Conservation (phyloP, 176 grass and related monocot species). For the Musa acuminata region DNA sequence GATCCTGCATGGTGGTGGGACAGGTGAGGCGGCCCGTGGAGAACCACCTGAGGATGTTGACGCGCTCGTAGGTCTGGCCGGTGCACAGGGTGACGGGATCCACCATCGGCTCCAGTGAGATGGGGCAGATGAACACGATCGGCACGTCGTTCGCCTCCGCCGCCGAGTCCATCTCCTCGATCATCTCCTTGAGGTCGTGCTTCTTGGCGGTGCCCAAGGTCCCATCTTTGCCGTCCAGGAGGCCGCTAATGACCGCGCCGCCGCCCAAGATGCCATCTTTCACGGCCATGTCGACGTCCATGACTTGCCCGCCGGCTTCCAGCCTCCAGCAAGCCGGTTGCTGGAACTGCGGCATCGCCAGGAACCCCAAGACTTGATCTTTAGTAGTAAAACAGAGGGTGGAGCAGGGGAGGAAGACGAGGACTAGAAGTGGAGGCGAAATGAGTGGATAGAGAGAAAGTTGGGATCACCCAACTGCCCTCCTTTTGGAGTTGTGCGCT, state of each 20-base stretch:
- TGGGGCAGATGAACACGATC: slow-evolving; percentile 83
- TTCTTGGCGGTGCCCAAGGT: not conserved
- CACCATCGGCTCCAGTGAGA: slow-evolving; percentile 87
- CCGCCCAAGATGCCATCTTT: slow-evolving; percentile 76
- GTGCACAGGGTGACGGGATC: slow-evolving; percentile 97
- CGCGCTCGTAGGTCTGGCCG: slow-evolving; percentile 84
- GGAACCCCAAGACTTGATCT: not conserved
- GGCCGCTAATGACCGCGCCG: slow-evolving; percentile 15
- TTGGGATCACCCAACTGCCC: slow-evolving; percentile 37
- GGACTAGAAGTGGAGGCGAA: not conserved
- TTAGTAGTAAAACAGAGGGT: slow-evolving; percentile 14
- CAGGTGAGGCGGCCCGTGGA: slow-evolving; percentile 74
- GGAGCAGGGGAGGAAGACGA: not conserved
- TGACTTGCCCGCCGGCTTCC: slow-evolving; percentile 60
- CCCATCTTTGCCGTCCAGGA: slow-evolving; percentile 27
- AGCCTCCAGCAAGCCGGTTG: slow-evolving; percentile 22
- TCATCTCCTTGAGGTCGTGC: slow-evolving; percentile 66
- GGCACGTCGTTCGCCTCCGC: slow-evolving; percentile 49
- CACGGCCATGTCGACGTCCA: slow-evolving; percentile 83
- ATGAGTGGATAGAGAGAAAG: slow-evolving; percentile 21
- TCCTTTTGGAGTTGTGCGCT: slow-evolving; percentile 26
- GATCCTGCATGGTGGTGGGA: slow-evolving; percentile 39
- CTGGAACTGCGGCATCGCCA: slow-evolving; percentile 71
- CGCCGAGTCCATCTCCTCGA: slow-evolving; percentile 73
- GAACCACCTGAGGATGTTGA: slow-evolving; percentile 65